Conservation (phyloP, 441 rosid genomes). For the Bocquillonia castaneifolia region DNA sequence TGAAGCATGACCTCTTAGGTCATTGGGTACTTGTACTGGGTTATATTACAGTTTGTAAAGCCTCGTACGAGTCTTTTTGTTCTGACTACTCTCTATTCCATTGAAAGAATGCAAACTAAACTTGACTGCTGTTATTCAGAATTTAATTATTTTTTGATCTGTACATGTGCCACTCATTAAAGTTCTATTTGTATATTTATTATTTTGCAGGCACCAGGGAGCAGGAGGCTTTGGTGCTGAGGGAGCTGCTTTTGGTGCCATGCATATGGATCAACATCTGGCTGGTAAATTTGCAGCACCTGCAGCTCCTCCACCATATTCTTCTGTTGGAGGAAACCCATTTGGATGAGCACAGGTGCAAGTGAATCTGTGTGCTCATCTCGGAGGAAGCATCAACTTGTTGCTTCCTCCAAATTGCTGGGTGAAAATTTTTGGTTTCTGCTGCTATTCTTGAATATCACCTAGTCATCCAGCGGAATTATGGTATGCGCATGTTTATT, state of each 20-base stretch:
- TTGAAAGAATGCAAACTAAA: no score
- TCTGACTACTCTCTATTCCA: no score
- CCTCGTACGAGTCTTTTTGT: no score
- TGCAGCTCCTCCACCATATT: slow-evolving; percentile 33
- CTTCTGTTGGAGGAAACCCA: slow-evolving; percentile 66
- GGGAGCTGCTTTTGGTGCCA: slow-evolving; percentile 29
- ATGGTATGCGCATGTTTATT: slow-evolving; percentile 2
- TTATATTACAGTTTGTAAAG: no score
- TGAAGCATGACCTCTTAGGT: no score
- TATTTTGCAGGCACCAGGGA: slow-evolving; percentile 45
- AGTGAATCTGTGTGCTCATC: slow-evolving; percentile 6
- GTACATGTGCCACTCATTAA: background rate
- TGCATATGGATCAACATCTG: slow-evolving; percentile 40
- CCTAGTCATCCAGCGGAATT: slow-evolving; percentile 23
- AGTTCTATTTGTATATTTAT: background rate
- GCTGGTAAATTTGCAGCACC: slow-evolving; percentile 41
- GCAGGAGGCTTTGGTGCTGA: slow-evolving; percentile 32
- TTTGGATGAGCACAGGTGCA: slow-evolving; percentile 40
- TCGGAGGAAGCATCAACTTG: slow-evolving; percentile 34
- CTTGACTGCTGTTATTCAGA: no score
- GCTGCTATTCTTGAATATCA: slow-evolving; percentile 11
- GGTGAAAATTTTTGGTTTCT: slow-evolving; percentile 34
- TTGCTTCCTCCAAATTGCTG: slow-evolving; percentile 30
- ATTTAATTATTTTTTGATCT: no score
- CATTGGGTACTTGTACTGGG: no score